Conservation (phyloP, 768 basidiomycete genomes). For the Podaxis mareebaensis region DNA sequence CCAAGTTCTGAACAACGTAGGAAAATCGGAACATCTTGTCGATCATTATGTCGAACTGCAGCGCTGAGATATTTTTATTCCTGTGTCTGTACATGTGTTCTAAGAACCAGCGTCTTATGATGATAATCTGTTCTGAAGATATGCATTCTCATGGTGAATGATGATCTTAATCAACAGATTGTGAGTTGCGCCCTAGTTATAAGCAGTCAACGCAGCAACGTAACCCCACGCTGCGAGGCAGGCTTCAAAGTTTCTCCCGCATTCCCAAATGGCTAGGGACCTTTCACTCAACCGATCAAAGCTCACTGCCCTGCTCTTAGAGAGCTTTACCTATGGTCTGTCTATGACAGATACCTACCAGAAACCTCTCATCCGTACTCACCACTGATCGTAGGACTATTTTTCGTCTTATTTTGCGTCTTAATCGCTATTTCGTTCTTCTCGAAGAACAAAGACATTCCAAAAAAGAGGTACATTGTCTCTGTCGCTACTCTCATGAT, state of each 20-base stretch:
- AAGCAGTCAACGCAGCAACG: not conserved
- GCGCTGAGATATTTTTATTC: not conserved
- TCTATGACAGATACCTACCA: not conserved
- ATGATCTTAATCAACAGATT: not conserved
- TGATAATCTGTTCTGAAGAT: not conserved
- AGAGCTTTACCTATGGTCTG: constrained; percentile 11
- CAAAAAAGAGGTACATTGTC: constrained; percentile 4
- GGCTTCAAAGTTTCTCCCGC: no score
- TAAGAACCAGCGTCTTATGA: not conserved
- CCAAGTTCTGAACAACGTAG: no score
- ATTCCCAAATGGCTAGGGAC: not conserved
- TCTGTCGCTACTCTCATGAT: constrained; percentile 9
- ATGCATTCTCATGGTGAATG: not conserved
- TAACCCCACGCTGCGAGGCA: not conserved
- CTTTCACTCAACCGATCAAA: constrained; percentile 1
- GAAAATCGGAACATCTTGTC: not conserved
- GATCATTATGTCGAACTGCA: not conserved
- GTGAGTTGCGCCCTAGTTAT: not conserved
- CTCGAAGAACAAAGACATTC: not conserved
- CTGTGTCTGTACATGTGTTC: no score
- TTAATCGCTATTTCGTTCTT: constrained; percentile 1
- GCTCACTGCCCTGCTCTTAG: constrained; percentile 11
- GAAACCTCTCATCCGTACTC: not conserved
- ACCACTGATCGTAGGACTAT: not conserved
- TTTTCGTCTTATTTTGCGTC: constrained; percentile 8